These are phyloP conservation scores for Paracorniculantispora psalliotae DNA, from an alignment of 2,329 filamentous ascomycete species.

Conservation along the genomic window DNA sequence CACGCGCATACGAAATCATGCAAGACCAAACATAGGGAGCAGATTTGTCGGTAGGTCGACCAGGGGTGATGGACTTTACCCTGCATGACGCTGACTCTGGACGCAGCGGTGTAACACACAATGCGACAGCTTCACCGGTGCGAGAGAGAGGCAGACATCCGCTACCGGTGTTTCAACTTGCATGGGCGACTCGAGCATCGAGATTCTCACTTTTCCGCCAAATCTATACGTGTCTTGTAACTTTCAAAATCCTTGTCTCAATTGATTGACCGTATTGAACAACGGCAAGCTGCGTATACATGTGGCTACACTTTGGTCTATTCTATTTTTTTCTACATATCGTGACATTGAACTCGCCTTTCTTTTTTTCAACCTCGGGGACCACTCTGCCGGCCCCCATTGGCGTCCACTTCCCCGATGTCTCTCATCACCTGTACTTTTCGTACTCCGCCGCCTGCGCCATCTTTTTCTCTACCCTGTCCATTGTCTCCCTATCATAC, in stretches of 20 bases:
- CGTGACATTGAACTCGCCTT: not conserved
- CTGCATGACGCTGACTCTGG: not conserved
- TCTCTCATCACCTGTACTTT: slow-evolving; percentile 35
- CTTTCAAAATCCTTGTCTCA: not conserved
- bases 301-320: not conserved
- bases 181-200: not conserved
- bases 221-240: not conserved
- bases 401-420: not conserved
- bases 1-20: not conserved
- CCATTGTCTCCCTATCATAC: slow-evolving; percentile 65
- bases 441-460: slow-evolving; percentile 62
- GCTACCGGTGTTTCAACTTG: not conserved
- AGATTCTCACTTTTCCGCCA: not conserved
- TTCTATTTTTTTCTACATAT: slow-evolving; percentile 1
- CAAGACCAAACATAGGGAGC: too few relatives aligned
- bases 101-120: not conserved
- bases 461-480: slow-evolving; percentile 61
- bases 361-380: not conserved
- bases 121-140: not conserved
- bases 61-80: not conserved
- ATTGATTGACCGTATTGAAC: not conserved
- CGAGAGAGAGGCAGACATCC: not conserved
- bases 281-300: not conserved
- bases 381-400: not conserved
- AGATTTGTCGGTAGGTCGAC: too few relatives aligned